Percentiles rank a stretch among this genome's conserved stretches.
phyloP scores from a whole-genome alignment of 1,139 yeast species.

The Pneumocystis canis region DNA sequence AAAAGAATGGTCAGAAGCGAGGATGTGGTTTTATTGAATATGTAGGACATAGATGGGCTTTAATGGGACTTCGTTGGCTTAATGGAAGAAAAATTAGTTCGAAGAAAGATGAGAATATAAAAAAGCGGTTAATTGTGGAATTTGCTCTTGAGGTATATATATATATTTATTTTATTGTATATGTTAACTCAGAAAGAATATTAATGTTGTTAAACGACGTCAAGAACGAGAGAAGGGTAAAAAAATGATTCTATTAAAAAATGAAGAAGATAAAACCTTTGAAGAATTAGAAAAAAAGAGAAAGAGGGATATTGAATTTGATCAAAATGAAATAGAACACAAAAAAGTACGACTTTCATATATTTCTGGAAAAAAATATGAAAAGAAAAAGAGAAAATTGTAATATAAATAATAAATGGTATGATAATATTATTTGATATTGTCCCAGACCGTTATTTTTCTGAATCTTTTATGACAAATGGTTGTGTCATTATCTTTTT shows the following conservation, averaged over 20 bases:
- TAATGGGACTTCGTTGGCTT: slow-evolving; percentile 94
- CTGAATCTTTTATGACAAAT: background rate
- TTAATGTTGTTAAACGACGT: slow-evolving; percentile 83
- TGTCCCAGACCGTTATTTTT: too few relatives aligned
- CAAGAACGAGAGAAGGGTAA: slow-evolving; percentile 48
- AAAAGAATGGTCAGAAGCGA: slow-evolving; percentile 76
- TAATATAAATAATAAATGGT: background rate
- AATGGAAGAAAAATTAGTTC: slow-evolving; percentile 74
- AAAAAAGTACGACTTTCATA: background rate
- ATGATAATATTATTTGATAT: too few relatives aligned
- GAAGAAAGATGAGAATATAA: slow-evolving; percentile 35
- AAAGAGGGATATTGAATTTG: background rate
- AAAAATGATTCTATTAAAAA: slow-evolving; percentile 20
- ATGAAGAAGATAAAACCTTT: background rate
- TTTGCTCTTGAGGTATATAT: slow-evolving; percentile 58
- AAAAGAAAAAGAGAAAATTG: background rate
- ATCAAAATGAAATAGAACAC: background rate
- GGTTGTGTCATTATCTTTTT: background rate
- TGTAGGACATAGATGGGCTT: slow-evolving; percentile 82
- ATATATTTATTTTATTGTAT: background rate
- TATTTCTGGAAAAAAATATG: background rate
- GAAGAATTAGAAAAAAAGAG: background rate
- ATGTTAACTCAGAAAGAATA: slow-evolving; percentile 31
- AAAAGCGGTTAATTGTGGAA: slow-evolving; percentile 77
- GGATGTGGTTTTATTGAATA: slow-evolving; percentile 94